phyloP scores from a whole-genome alignment of 352 stramenopile genomes.

The Phytophthora fragariae region DNA sequence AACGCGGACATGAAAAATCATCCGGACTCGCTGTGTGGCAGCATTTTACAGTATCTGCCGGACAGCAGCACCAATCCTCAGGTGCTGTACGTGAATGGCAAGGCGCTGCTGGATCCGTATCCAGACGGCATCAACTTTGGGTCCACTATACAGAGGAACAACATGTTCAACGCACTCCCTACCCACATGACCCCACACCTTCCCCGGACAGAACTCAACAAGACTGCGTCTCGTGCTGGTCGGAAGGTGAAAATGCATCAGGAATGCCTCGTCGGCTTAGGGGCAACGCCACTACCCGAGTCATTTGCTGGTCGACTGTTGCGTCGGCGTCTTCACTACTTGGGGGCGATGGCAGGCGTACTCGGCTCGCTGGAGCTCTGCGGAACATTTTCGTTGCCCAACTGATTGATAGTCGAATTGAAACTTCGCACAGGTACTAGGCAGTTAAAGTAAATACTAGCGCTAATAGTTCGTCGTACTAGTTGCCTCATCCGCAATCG shows the following conservation, averaged over 20 bases:
- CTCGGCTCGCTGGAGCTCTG: neutral
- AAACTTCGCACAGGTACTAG: too few species aligned
- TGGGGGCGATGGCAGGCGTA: neutral
- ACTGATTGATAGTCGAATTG: neutral
- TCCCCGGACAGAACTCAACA: conserved; percentile 2
- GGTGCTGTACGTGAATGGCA: conserved; percentile 1
- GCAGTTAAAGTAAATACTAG: neutral
- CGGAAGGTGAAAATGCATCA: neutral
- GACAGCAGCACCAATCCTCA: neutral
- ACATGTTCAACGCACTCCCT: neutral
- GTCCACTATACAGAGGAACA: neutral
- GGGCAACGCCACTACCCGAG: neutral
- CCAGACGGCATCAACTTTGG: neutral
- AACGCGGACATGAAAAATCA: neutral
- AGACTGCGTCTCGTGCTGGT: neutral
- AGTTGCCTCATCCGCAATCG: neutral
- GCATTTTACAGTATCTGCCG: neutral
- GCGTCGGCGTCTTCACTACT: neutral
- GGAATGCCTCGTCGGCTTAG: neutral
- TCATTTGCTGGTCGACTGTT: conserved; percentile 1
- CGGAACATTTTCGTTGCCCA: neutral
- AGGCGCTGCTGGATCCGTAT: conserved; percentile 3
- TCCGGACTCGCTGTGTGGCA: neutral
- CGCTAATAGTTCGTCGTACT: conserved; percentile 14
- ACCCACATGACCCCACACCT: conserved; percentile 2